phyloP scores from a whole-genome alignment of 108 stramenopile species.

The Mediolabrus comicus region DNA sequence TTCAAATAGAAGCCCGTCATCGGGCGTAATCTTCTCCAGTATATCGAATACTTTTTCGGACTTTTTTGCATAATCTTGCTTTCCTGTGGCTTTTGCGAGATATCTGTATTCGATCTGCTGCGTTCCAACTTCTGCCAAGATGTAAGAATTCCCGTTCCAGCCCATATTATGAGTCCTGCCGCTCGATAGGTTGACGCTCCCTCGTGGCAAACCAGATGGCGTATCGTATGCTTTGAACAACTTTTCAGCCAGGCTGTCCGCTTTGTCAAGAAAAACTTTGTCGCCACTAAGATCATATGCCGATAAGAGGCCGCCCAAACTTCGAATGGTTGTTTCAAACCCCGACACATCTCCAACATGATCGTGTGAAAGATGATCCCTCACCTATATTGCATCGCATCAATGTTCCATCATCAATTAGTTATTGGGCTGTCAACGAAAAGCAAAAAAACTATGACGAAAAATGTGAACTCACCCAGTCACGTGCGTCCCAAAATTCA shows the following conservation, averaged over 20 bases:
- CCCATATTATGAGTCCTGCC: conserved; percentile 42
- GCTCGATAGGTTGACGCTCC: conserved; percentile 51
- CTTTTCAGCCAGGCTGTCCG: conserved; percentile 68
- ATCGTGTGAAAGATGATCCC: conserved; percentile 57
- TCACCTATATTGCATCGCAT: too few relatives aligned
- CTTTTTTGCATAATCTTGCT: conserved; percentile 67
- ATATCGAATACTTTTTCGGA: conserved; percentile 73
- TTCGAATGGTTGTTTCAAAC: conserved; percentile 98
- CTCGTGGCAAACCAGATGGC: conserved; percentile 64
- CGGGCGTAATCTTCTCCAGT: conserved; percentile 52
- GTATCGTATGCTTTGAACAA: conserved; percentile 68
- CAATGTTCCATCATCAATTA: too few relatives aligned
- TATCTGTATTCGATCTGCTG: conserved; percentile 92
- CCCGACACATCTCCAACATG: conserved; percentile 67
- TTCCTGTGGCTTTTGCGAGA: conserved; percentile 67
- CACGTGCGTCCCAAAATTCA: conserved; percentile 86
- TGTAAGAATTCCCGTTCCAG: conserved; percentile 53
- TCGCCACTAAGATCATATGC: conserved; percentile 88
- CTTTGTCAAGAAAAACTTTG: conserved; percentile 70
- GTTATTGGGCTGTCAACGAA: too few relatives aligned
- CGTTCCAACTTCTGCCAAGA: conserved; percentile 86
- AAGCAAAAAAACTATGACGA: too few relatives aligned
- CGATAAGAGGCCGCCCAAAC: conserved; percentile 89
- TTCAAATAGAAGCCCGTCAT: conserved; percentile 57
- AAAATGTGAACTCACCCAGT: too few relatives aligned